Conservation (phyloP, 345 rosid species). For the Isatis tinctoria region DNA sequence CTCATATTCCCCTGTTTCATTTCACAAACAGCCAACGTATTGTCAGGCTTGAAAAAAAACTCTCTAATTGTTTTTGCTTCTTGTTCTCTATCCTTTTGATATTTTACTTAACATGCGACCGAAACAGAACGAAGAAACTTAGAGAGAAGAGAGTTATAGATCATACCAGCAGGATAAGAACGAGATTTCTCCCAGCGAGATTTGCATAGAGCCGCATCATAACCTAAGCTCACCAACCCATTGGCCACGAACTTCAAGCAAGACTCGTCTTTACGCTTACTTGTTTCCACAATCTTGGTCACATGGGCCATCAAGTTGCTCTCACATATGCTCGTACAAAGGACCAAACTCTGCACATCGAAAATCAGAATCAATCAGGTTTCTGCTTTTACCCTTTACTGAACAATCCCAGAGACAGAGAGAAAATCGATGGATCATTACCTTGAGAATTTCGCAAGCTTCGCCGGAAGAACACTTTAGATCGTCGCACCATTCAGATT, state of each 20-base stretch:
- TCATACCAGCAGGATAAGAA: slow-evolving; percentile 67
- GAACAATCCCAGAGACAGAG: neutral
- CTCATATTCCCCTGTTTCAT: slow-evolving; percentile 65
- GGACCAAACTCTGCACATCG: slow-evolving; percentile 54
- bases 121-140: neutral
- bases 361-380: neutral
- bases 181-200: slow-evolving; percentile 83
- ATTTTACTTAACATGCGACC: neutral
- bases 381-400: neutral
- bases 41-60: neutral
- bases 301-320: slow-evolving; percentile 59
- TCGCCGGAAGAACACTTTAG: slow-evolving; percentile 38
- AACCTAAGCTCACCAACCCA: slow-evolving; percentile 55
- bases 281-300: slow-evolving; percentile 68
- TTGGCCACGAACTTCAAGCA: slow-evolving; percentile 52
- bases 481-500: slow-evolving; percentile 44
- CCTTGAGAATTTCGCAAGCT: slow-evolving; percentile 65
- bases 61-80: too few relatives aligned
- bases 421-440: neutral
- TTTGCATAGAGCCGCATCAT: slow-evolving; percentile 74
- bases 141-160: neutral
- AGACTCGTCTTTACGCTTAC: slow-evolving; percentile 52
- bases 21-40: neutral
- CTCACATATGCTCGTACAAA: slow-evolving; percentile 46
- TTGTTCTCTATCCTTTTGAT: neutral